Base-by-base conservation (phyloP, 805 yeast species). In the Candida alai region DNA sequence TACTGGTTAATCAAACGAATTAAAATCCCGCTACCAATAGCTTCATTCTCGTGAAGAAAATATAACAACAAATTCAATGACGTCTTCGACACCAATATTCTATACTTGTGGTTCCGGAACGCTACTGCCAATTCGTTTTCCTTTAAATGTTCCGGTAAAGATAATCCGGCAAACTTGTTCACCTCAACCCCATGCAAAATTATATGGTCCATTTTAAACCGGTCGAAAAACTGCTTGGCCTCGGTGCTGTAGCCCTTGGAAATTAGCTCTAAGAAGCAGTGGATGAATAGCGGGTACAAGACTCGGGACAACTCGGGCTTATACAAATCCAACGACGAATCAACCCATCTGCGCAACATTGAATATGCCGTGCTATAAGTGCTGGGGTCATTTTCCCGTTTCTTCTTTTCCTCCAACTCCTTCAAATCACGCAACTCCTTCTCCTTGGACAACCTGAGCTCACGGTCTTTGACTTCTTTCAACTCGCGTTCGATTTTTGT, bases 271-370 rank as follows among this genome's bases (percentile, higher is more conserved):
- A 93, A 66, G 54, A 77, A 93, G 48, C 87, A 76, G 57, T 90
- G 95, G 33, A 90, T 82, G 59, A 89, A 93, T n/a, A 93, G 70
- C 5, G 99, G 99, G 56, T 84, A 93, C 46, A 90, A 62, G 27
- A 90, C 73, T 44, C 93, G 76, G 37, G 81, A 74, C 40, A 93
- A 69, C 58, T 93, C 97, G 12, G 94, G 88, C 58, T 77, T 83
- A 60, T 93, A 93, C 60, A 93, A 72, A 56, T 90, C 98, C 47
- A 93, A 69, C 0, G 96, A 87, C 12, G 86, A 73, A 47, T 87
- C 95, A 25, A 86, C 84, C 97, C 97, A 93, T 32, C 80, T 79
- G 42, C 84, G 74, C 42, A 88, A 73, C 56, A 86, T 72, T 12
- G 80, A 67, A 60, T 88, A 93, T 1, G 95, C 96, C 29, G 86